Base-by-base conservation (phyloP, 495 filamentous ascomycete species). In the Talaromyces stipitatus region DNA sequence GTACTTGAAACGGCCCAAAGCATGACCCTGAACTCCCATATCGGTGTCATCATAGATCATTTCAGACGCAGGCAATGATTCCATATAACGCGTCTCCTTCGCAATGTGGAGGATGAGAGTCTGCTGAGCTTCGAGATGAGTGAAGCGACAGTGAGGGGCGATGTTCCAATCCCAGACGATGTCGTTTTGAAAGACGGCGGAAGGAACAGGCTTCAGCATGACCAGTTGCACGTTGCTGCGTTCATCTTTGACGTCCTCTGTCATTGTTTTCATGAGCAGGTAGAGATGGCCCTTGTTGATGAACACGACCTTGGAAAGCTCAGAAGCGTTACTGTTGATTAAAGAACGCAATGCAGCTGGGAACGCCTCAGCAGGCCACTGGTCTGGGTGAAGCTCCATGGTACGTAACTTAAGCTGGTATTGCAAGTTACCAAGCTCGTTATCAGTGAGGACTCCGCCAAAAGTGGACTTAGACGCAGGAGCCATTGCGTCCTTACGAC, bases 101-200 rank as follows among this genome's bases (percentile, higher is more conserved):
- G 11, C 6, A 16, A 55, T 43, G 24, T 27, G 32, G 1, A 55
- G 6, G 22, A 55, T 8, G 6, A 55, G 33, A 20, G 24, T 41
- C 16, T 55, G 10, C 32, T 55, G 53, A 7, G 5, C 53, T 12
- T 55, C 53, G 3, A 55, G 53, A 55, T 55, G 45, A 18, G 32
- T 27, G 32, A 26, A 41, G 30, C 53, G 53, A 43, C 53, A 55
- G 36, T 55, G 53, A 11, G 53, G 53, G 7, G 18, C 53, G 9
- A 55, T 45, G 1, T 43, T 18, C 5, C 10, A 36, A 2, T 38
- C 23, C 53, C 53, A 55, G 10, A n/a, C 2, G 12, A 27, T 4
- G 4, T 55, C 53, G 3, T 43, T 43, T 3, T 22, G 16, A 4
- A 28, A 45, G 2, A 4, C 20, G 9, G 8, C 28, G 32, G 16